A percentile compares a stretch with the other conserved stretches of the same genome.
Evolutionary conservation across 495 filamentous ascomycete genomes (phyloP).

Genomic region (Tuber aestivum): DNA sequence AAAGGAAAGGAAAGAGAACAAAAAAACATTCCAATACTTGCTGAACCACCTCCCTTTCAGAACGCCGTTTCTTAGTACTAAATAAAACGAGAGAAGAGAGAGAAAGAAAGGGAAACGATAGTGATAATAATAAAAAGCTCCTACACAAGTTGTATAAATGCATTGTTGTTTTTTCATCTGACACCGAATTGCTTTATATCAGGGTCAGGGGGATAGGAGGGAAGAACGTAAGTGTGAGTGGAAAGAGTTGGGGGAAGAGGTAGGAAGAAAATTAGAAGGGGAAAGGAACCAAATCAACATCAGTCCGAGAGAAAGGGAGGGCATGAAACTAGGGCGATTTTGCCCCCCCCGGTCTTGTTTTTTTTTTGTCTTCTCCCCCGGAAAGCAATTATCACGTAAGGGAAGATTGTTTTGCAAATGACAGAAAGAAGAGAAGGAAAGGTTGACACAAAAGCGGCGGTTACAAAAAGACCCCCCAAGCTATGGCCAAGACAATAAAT

Average conservation of each 20-base stretch:
- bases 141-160: slow-evolving; percentile 9
- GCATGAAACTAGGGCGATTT: neutral
- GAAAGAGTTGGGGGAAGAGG: neutral
- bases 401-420: neutral
- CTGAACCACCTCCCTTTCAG: slow-evolving; percentile 25
- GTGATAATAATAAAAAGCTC: slow-evolving; percentile 22
- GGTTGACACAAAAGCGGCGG: slow-evolving; percentile 7
- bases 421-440: slow-evolving; percentile 11
- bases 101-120: neutral
- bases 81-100: neutral
- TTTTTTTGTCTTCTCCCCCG: neutral
- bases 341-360: neutral
- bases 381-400: neutral
- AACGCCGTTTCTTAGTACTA: slow-evolving; percentile 17
- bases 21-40: slow-evolving; percentile 26
- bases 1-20: slow-evolving; percentile 15
- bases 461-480: neutral
- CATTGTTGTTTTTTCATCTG: neutral
- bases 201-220: neutral
- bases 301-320: neutral
- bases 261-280: neutral
- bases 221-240: neutral
- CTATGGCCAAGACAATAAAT: neutral
- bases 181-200: neutral
- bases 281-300: neutral